phyloP scores from a whole-genome alignment of 2,329 filamentous ascomycete genomes.

The Phialemonium atrogriseum region DNA sequence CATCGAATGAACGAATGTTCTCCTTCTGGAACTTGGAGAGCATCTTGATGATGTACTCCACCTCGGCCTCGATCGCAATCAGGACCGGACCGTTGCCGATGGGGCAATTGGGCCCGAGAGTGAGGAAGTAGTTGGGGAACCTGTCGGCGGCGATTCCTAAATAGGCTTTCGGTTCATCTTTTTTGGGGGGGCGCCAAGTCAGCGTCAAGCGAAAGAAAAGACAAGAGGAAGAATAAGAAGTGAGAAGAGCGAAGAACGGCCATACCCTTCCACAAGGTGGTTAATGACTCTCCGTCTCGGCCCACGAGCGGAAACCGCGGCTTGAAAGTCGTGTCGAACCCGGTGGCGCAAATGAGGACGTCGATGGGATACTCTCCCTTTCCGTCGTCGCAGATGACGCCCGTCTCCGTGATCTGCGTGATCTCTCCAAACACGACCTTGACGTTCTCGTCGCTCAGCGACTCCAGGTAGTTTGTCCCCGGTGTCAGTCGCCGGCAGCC shows the following conservation, averaged over 20 bases:
- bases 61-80: conserved; percentile 34
- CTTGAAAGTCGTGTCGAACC: conserved; percentile 16
- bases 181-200: conserved; percentile 27
- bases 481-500: conserved; percentile 17
- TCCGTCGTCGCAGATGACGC: conserved; percentile 17
- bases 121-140: conserved; percentile 38
- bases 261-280: too few species aligned
- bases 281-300: too few species aligned
- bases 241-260: too few species aligned
- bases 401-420: conserved; percentile 18
- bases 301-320: conserved; percentile 31
- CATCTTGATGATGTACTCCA: conserved; percentile 37
- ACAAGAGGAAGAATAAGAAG: too few species aligned
- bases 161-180: conserved; percentile 28
- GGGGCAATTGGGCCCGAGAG: conserved; percentile 36
- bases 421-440: conserved; percentile 21
- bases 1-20: conserved; percentile 30
- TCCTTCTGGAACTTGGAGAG: conserved; percentile 35
- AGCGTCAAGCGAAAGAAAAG: conserved; percentile 26
- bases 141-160: conserved; percentile 31
- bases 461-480: conserved; percentile 16
- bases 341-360: conserved; percentile 20
- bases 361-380: conserved; percentile 20
- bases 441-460: conserved; percentile 17
- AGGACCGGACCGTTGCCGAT: conserved; percentile 35